These are phyloP conservation scores for Gossypium gossypioides DNA, from an alignment of 441 rosid genomes.

Conservation along the genomic window DNA sequence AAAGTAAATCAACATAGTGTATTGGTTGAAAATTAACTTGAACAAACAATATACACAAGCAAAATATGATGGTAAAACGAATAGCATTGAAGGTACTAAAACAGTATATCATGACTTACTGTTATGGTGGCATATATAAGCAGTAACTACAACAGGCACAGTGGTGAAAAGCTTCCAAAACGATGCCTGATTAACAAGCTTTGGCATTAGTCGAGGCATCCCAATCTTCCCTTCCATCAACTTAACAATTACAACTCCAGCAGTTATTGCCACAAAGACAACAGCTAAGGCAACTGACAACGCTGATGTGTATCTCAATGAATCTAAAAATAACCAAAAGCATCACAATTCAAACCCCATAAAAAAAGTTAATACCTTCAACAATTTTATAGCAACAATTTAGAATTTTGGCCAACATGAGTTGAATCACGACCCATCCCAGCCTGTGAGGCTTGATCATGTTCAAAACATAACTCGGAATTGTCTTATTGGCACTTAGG, in stretches of 20 bases:
- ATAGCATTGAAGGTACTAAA: neutral
- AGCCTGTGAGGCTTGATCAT: no score
- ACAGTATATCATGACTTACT: conserved; percentile 24
- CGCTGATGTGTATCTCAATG: conserved; percentile 57
- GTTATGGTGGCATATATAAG: conserved; percentile 64
- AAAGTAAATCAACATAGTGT: neutral
- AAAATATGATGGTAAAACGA: neutral
- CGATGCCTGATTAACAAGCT: conserved; percentile 37
- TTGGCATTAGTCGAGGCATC: conserved; percentile 46
- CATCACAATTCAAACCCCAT: neutral
- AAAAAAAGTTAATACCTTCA: no score
- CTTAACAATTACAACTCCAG: conserved; percentile 39
- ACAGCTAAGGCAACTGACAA: conserved; percentile 48
- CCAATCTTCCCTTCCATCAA: conserved; percentile 31
- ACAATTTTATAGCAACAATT: neutral
- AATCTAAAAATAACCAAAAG: conserved; percentile 27
- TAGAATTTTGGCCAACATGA: neutral
- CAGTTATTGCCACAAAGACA: conserved; percentile 50
- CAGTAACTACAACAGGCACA: conserved; percentile 54
- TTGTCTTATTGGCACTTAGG: no score
- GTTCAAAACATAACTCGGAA: no score
- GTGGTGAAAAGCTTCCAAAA: conserved; percentile 61
- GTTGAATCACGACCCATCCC: neutral
- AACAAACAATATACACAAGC: neutral
- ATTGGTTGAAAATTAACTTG: neutral